These are phyloP conservation scores for Boletus reticuloceps DNA, from an alignment of 768 basidiomycete species.

Conservation along the genomic window DNA sequence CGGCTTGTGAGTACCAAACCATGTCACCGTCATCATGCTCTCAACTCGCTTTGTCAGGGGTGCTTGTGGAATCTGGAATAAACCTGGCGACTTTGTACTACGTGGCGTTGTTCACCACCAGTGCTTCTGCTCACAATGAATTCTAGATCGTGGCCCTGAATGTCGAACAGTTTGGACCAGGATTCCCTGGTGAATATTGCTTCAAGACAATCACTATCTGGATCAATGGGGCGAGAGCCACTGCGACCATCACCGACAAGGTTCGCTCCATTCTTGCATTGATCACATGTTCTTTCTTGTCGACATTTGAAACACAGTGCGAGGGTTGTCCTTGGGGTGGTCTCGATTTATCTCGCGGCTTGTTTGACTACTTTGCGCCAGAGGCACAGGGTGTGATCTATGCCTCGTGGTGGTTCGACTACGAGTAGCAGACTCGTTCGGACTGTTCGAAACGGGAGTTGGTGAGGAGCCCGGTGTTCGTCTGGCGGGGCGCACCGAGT, in stretches of 20 bases:
- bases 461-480: background rate
- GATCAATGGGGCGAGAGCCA: conserved; percentile 49
- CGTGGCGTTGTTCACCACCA: background rate
- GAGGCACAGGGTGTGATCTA: conserved; percentile 50
- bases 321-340: conserved; percentile 62
- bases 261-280: conserved; percentile 29
- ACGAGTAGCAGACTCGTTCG: conserved; percentile 21
- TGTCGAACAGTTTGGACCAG: conserved; percentile 47
- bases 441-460: background rate
- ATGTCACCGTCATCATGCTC: background rate
- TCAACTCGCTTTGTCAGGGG: conserved; percentile 36
- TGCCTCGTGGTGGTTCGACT: conserved; percentile 59
- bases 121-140: background rate
- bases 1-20: conserved; percentile 39
- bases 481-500: background rate
- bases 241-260: conserved; percentile 60
- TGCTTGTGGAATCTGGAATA: conserved; percentile 49
- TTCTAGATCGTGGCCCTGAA: conserved; percentile 29
- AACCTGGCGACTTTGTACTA: conserved; percentile 27
- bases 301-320: conserved; percentile 40
- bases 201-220: conserved; percentile 59
- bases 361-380: conserved; percentile 58
- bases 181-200: conserved; percentile 65
- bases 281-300: background rate
- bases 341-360: conserved; percentile 65